These are phyloP conservation scores for Vairimorpha ceranae DNA, from an alignment of 371 early-diverging fungal genomes.

Conservation along the genomic window DNA sequence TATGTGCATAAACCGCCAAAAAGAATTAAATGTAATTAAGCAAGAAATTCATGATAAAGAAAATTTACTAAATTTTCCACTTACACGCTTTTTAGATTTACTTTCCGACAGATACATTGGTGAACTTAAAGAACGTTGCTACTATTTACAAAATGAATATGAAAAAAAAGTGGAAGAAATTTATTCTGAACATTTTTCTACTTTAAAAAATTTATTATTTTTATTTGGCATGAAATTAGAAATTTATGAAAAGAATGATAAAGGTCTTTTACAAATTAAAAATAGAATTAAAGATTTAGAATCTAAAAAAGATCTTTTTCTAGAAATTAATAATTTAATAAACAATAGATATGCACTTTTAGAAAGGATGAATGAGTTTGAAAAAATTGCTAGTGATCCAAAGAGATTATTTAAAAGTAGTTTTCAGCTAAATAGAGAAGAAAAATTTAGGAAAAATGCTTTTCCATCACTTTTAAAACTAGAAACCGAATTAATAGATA, in stretches of 20 bases:
- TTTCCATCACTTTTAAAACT: conserved; percentile 71
- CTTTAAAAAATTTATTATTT: conserved; percentile 9
- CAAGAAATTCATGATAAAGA: conserved; percentile 20
- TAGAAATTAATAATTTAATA: conserved; percentile 39
- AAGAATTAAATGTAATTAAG: conserved; percentile 22
- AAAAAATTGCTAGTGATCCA: conserved; percentile 75
- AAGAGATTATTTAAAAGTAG: conserved; percentile 71
- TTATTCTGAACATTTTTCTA: conserved; percentile 1
- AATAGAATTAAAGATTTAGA: conserved; percentile 26
- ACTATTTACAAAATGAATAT: conserved; percentile 34
- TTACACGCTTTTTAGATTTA: background rate
- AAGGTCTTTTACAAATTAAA: conserved; percentile 37
- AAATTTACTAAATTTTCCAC: conserved; percentile 15
- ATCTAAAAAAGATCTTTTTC: conserved; percentile 21
- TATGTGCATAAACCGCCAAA: conserved; percentile 17
- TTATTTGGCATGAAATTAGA: conserved; percentile 11
- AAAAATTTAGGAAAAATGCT: conserved; percentile 74
- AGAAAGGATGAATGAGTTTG: conserved; percentile 73
- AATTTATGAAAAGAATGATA: conserved; percentile 28
- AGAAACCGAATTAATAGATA: conserved; percentile 66
- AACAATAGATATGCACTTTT: conserved; percentile 49
- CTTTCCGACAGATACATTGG: conserved; percentile 12
- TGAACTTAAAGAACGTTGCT: conserved; percentile 3
- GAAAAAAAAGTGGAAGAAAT: conserved; percentile 41
- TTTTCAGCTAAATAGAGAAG: conserved; percentile 74